Conservation (phyloP, 257 asterid genomes). For the Solanum paucissectum region DNA sequence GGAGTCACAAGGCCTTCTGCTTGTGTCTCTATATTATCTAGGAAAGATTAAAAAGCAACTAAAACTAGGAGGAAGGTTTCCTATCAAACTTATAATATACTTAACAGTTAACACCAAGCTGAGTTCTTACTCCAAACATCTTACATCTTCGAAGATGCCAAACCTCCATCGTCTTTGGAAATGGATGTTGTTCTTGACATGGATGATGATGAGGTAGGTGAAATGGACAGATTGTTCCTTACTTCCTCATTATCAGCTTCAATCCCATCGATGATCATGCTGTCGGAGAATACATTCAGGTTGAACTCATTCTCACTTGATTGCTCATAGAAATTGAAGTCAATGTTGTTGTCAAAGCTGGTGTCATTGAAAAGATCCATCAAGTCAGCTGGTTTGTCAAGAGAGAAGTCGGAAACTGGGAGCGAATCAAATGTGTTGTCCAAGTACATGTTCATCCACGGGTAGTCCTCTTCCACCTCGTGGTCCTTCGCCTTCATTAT, state of each 20-base stretch:
- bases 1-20: not conserved
- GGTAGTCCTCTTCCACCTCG: slow-evolving; percentile 37
- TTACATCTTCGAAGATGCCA: not conserved
- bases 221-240: slow-evolving; percentile 6
- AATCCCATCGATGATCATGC: not conserved
- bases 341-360: slow-evolving; percentile 51
- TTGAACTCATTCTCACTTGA: slow-evolving; percentile 19
- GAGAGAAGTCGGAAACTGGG: slow-evolving; percentile 31
- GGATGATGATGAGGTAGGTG: slow-evolving; percentile 27
- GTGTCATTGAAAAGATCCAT: slow-evolving; percentile 35
- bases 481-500: slow-evolving; percentile 24
- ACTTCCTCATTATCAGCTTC: slow-evolving; percentile 9
- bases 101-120: not conserved
- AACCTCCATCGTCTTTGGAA: not conserved
- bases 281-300: slow-evolving; percentile 17
- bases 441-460: slow-evolving; percentile 53
- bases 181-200: slow-evolving; percentile 25
- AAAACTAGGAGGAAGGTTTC: not conserved
- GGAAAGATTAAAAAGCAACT: not conserved
- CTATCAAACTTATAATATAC: not conserved
- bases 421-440: slow-evolving; percentile 31
- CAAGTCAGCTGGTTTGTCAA: slow-evolving; percentile 32
- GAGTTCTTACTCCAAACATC: not conserved
- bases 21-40: not conserved
- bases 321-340: slow-evolving; percentile 33